Evolutionary conservation across 345 rosid species (phyloP).

Genomic region (Citrus cavaleriei): DNA sequence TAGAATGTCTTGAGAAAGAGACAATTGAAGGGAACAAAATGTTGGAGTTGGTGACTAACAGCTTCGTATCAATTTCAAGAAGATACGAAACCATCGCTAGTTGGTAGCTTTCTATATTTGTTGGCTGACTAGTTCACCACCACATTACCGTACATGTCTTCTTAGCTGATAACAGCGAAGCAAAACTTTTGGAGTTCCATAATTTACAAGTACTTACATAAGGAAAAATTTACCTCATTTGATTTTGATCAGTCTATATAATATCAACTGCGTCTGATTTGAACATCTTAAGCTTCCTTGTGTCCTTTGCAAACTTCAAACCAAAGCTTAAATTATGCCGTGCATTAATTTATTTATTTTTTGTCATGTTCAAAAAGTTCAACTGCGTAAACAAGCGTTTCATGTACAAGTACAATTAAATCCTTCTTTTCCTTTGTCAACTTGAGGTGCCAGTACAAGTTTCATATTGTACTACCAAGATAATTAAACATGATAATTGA

Average conservation of each 20-base stretch:
- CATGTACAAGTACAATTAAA: too few relatives aligned
- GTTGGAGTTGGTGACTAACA: conserved; percentile 41
- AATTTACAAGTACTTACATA: too few relatives aligned
- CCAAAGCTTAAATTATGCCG: not conserved
- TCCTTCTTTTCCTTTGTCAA: not conserved
- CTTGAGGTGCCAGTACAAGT: not conserved
- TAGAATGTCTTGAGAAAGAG: conserved; percentile 18
- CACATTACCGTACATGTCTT: not conserved
- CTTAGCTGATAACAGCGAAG: not conserved
- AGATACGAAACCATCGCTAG: conserved; percentile 20
- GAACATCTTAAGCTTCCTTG: not conserved
- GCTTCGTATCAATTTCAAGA: not conserved
- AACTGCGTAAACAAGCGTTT: too few relatives aligned
- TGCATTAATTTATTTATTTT: not conserved
- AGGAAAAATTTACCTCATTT: not conserved
- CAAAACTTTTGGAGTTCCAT: not conserved
- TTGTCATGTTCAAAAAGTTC: not conserved
- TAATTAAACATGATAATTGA: not conserved
- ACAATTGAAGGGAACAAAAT: conserved; percentile 16
- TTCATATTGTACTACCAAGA: not conserved
- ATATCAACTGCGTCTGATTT: not conserved
- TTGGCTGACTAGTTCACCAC: conserved; percentile 21
- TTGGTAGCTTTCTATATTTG: conserved; percentile 29
- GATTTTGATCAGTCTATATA: not conserved
- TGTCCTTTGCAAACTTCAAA: not conserved